Percentiles rank a stretch among this genome's conserved stretches.
phyloP scores from a whole-genome alignment of 2,329 filamentous ascomycete species.

The Dothidotthia symphoricarpi region DNA sequence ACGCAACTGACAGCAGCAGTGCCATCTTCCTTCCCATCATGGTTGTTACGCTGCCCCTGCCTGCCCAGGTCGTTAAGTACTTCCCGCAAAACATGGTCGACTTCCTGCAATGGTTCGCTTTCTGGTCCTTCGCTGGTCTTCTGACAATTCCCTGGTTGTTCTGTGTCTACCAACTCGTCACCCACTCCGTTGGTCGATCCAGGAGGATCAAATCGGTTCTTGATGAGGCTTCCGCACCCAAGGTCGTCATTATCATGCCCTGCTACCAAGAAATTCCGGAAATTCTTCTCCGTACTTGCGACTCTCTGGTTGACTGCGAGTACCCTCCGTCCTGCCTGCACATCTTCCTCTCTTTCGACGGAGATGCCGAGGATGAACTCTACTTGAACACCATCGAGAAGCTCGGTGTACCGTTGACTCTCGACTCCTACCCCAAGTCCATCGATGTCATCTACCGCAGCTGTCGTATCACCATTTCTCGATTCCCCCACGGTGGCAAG shows the following conservation, averaged over 20 bases:
- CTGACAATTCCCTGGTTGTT: conserved; percentile 89
- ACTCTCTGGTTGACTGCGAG: conserved; percentile 90
- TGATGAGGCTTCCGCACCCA: conserved; percentile 82
- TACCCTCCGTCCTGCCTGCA: conserved; percentile 91
- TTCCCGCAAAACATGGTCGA: conserved; percentile 69
- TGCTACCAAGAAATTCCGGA: conserved; percentile 91
- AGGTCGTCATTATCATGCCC: conserved; percentile 95
- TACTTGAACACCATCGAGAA: conserved; percentile 84
- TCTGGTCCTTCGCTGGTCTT: conserved; percentile 85
- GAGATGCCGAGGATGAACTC: conserved; percentile 81
- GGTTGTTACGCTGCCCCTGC: conserved; percentile 86
- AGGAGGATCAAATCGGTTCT: conserved; percentile 81
- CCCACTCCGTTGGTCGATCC: conserved; percentile 76
- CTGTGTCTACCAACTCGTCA: conserved; percentile 88
- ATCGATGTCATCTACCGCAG: conserved; percentile 85
- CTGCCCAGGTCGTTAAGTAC: conserved; percentile 65
- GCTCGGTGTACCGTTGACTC: conserved; percentile 74
- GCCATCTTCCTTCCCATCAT: conserved; percentile 88
- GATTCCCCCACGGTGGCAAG: conserved; percentile 92
- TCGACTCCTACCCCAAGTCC: conserved; percentile 79
- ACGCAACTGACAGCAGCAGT: conserved; percentile 48
- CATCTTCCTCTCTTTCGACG: conserved; percentile 93
- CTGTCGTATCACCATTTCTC: conserved; percentile 82
- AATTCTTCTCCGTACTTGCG: conserved; percentile 77
- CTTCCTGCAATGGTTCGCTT: conserved; percentile 89